phyloP scores from a whole-genome alignment of 495 filamentous ascomycete species.

The Xylaria acuta region DNA sequence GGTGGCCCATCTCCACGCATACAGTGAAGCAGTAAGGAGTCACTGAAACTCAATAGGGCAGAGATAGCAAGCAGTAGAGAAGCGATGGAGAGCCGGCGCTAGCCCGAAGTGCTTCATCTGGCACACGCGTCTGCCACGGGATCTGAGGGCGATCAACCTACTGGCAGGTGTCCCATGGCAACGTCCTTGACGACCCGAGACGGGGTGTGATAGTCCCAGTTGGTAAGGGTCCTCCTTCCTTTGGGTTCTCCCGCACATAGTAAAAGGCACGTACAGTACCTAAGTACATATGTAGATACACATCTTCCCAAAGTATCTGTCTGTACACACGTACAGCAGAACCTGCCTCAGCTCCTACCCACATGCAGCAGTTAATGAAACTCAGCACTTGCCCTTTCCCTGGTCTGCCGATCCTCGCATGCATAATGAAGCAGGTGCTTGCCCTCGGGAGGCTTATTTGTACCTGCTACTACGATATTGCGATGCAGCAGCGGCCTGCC shows the following conservation, averaged over 20 bases:
- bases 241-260: not conserved
- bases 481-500: not conserved
- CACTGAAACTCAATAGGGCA: constrained; percentile 32
- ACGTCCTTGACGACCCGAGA: not conserved
- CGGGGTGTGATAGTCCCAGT: not conserved
- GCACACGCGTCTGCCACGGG: constrained; percentile 1
- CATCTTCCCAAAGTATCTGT: not conserved
- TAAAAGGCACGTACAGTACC: not conserved
- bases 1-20: constrained; percentile 33
- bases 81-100: constrained; percentile 9
- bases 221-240: not conserved
- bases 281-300: not conserved
- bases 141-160: not conserved
- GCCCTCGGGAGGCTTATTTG: not conserved
- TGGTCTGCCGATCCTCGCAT: constrained; percentile 19
- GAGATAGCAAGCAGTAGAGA: not conserved
- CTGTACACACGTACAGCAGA: not conserved
- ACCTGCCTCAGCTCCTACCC: constrained; percentile 12
- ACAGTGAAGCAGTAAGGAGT: constrained; percentile 33
- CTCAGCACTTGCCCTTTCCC: constrained; percentile 11
- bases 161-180: not conserved
- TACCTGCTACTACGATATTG: not conserved
- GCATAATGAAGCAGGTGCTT: not conserved
- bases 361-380: constrained; percentile 19
- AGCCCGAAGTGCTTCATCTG: not conserved